A percentile compares a stretch with the other conserved stretches of the same genome.
These are phyloP conservation scores for Dictyostelium discoideum DNA, from an alignment of 78 protist genomes.

Conservation along the genomic window DNA sequence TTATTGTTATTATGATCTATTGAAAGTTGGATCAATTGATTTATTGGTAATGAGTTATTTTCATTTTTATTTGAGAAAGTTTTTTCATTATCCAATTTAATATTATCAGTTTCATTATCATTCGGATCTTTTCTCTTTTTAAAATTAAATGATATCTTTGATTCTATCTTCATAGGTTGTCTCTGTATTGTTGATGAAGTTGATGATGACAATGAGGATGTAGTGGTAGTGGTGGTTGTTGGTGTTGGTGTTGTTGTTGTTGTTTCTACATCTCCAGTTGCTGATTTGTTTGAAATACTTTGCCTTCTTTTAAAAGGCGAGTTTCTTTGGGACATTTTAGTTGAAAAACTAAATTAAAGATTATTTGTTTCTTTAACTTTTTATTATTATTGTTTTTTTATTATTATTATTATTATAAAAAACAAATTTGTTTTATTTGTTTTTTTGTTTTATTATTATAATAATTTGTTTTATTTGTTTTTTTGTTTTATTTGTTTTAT, in stretches of 20 bases:
- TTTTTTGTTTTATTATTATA: too few species aligned
- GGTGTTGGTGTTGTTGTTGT: neutral
- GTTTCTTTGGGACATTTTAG: neutral
- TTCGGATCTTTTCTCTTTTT: constrained; percentile 22
- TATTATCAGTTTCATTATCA: neutral
- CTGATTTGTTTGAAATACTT: neutral
- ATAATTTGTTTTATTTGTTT: too few species aligned
- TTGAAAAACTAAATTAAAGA: too few species aligned
- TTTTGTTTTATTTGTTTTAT: too few species aligned
- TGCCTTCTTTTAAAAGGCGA: constrained; percentile 23
- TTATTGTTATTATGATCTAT: neutral
- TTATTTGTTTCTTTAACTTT: too few species aligned
- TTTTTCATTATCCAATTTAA: neutral
- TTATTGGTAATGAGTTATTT: neutral
- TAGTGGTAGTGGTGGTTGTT: neutral
- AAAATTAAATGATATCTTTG: neutral
- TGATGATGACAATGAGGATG: neutral
- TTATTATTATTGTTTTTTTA: too few species aligned
- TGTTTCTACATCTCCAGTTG: neutral
- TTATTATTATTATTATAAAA: too few species aligned
- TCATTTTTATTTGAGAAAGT: neutral
- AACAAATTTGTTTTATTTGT: too few species aligned
- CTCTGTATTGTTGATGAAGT: neutral
- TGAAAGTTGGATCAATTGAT: neutral
- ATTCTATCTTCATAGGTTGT: neutral